Evolutionary conservation across 768 basidiomycete genomes (phyloP).

Genomic region (Leccinum olivaceopallidum): DNA sequence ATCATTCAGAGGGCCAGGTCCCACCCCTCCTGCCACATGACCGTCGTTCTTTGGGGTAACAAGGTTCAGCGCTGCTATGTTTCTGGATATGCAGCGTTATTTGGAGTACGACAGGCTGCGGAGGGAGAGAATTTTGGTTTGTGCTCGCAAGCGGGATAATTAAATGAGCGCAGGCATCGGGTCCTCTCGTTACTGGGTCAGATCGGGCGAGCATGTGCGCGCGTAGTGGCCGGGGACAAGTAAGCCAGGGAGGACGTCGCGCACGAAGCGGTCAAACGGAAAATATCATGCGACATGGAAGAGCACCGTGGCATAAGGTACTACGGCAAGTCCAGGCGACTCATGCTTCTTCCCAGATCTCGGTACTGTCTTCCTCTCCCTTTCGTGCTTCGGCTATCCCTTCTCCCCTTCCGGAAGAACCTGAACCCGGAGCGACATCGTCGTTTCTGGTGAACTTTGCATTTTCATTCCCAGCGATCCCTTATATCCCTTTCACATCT

Average conservation of each 20-base stretch:
- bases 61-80: slow-evolving; percentile 32
- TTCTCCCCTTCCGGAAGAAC: background rate
- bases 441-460: background rate
- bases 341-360: slow-evolving; percentile 71
- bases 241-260: background rate
- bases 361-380: slow-evolving; percentile 38
- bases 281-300: slow-evolving; percentile 6
- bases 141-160: slow-evolving; percentile 45
- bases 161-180: slow-evolving; percentile 63
- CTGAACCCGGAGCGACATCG: background rate
- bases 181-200: slow-evolving; percentile 49
- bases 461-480: no score
- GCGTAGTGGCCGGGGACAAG: background rate
- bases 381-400: background rate
- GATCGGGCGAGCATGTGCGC: background rate
- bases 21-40: no score
- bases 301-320: background rate
- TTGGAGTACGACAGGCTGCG: slow-evolving; percentile 57
- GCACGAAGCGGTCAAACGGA: background rate
- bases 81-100: slow-evolving; percentile 71
- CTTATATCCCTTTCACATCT: no score
- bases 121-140: slow-evolving; percentile 42
- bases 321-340: slow-evolving; percentile 4
- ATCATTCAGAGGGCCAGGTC: no score
- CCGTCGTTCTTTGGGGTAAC: no score